Percentiles rank a stretch among this genome's conserved stretches.
phyloP scores from a whole-genome alignment of 441 rosid genomes.

The Melastoma candidum region DNA sequence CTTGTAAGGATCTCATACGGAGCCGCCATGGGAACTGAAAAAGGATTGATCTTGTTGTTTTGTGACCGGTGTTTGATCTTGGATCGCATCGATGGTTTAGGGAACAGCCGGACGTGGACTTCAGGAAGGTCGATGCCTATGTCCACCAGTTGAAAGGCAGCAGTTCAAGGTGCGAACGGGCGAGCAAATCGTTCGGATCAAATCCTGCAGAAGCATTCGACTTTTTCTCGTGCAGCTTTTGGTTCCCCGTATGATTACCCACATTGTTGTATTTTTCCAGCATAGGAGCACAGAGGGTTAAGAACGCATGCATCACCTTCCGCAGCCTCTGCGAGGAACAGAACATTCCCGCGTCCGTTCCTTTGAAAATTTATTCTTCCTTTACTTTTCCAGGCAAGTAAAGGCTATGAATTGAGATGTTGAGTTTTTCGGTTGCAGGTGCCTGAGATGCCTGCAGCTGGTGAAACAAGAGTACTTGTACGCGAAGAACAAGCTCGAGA shows the following conservation, averaged over 20 bases:
- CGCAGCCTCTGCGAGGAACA: slow-evolving; percentile 78
- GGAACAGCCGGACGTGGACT: slow-evolving; percentile 67
- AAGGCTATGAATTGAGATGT: neutral
- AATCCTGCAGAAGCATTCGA: too few species aligned
- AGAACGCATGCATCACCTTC: slow-evolving; percentile 66
- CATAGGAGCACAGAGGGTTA: slow-evolving; percentile 87
- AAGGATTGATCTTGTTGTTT: too few species aligned
- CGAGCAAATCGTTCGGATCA: too few species aligned
- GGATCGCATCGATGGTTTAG: slow-evolving; percentile 19
- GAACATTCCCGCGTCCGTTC: slow-evolving; percentile 60
- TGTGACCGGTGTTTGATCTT: too few species aligned
- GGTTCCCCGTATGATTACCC: too few species aligned
- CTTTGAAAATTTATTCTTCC: neutral
- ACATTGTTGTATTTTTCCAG: slow-evolving; percentile 26
- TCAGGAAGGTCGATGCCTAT: slow-evolving; percentile 75
- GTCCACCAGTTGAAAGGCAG: slow-evolving; percentile 97
- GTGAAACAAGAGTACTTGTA: slow-evolving; percentile 69
- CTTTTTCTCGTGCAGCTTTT: too few species aligned
- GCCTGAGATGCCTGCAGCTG: slow-evolving; percentile 74
- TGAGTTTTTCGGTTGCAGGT: slow-evolving; percentile 28
- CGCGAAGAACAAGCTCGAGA: slow-evolving; percentile 72
- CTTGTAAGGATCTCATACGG: slow-evolving; percentile 31
- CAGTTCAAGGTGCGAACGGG: slow-evolving; percentile 67
- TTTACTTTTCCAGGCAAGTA: neutral
- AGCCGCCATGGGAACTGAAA: too few species aligned